phyloP scores from a whole-genome alignment of 2,329 filamentous ascomycete species.

The Nothophaeocryptopus gaeumannii region DNA sequence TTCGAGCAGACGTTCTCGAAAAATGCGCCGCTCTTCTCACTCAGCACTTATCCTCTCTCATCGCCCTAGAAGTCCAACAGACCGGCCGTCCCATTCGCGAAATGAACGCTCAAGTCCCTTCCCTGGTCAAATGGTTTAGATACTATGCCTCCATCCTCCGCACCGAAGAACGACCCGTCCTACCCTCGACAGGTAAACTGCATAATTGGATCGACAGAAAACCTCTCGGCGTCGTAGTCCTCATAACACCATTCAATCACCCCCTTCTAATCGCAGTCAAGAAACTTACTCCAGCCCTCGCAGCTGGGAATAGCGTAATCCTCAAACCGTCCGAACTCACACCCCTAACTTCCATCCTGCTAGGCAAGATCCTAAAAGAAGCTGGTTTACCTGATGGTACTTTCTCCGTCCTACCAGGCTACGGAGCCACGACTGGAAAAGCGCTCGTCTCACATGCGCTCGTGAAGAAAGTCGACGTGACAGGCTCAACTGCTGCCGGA shows the following conservation, averaged over 20 bases:
- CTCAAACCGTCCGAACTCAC: conserved; percentile 58
- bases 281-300: conserved; percentile 69
- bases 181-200: conserved; percentile 60
- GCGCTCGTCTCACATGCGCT: conserved; percentile 65
- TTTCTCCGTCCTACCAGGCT: conserved; percentile 71
- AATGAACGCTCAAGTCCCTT: conserved; percentile 67
- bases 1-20: conserved; percentile 62
- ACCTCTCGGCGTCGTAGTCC: conserved; percentile 72
- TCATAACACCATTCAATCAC: conserved; percentile 73
- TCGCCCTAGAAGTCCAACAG: conserved; percentile 63
- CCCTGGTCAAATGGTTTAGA: conserved; percentile 66
- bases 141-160: conserved; percentile 67
- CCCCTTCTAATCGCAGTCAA: conserved; percentile 72
- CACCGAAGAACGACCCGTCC: conserved; percentile 64
- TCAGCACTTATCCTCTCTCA: conserved; percentile 53
- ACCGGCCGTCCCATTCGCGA: conserved; percentile 67
- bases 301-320: conserved; percentile 56
- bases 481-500: conserved; percentile 69
- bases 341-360: conserved; percentile 53
- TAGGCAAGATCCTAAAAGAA: conserved; percentile 65
- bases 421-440: conserved; percentile 66
- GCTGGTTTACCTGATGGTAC: conserved; percentile 75
- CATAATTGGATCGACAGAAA: conserved; percentile 56
- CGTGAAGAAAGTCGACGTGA: conserved; percentile 76
- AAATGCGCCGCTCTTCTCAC: conserved; percentile 56